These are phyloP conservation scores for Chlamydomonas eustigma DNA, from an alignment of 139 green algal species.

Conservation along the genomic window DNA sequence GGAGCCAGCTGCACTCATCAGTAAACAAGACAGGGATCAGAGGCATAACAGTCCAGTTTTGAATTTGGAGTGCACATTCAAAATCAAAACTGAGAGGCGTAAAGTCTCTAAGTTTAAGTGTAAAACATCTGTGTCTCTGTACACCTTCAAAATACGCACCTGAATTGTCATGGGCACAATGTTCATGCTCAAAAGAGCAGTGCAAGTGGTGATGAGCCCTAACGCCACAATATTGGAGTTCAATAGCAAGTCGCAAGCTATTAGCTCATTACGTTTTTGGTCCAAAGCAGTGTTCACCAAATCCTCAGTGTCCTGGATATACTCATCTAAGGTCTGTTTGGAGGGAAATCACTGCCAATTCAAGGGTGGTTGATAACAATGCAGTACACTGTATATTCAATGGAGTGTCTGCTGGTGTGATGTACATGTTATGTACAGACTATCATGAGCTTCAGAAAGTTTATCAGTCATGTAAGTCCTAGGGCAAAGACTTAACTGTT, in stretches of 20 bases:
- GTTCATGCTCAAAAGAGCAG: slow-evolving; percentile 63
- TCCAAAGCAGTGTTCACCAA: slow-evolving; percentile 89
- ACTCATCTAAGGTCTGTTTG: slow-evolving; percentile 71
- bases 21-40: neutral
- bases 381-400: too few species aligned
- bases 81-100: neutral
- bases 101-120: neutral
- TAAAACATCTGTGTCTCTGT: neutral
- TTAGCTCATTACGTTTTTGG: slow-evolving; percentile 78
- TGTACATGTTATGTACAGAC: too few species aligned
- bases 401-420: too few species aligned
- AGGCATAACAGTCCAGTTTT: too few species aligned
- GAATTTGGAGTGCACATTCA: too few species aligned
- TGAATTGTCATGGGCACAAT: slow-evolving; percentile 36
- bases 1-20: neutral
- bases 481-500: too few species aligned
- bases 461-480: slow-evolving; percentile 58
- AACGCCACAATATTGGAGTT: slow-evolving; percentile 4
- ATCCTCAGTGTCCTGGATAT: slow-evolving; percentile 91
- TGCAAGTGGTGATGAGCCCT: neutral
- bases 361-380: neutral
- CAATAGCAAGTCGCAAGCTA: slow-evolving; percentile 21
- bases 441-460: too few species aligned
- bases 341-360: neutral
- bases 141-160: neutral